Evolutionary conservation across 2,329 filamentous ascomycete species (phyloP).

Genomic region (Aspergillus sclerotialis): DNA sequence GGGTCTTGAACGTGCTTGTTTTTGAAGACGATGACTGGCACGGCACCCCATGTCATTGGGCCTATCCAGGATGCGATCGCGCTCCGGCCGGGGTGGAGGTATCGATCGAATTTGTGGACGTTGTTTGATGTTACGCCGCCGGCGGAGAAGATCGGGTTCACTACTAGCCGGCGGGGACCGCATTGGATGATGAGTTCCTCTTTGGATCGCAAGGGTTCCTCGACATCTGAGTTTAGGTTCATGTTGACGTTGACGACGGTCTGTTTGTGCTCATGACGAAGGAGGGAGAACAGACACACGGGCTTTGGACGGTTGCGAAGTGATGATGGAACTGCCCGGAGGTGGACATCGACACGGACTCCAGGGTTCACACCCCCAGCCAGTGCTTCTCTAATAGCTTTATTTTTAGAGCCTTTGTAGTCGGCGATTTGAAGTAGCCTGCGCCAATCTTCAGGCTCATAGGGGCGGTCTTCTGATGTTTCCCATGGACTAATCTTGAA

Average conservation of each 20-base stretch:
- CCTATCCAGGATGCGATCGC: constrained; percentile 85
- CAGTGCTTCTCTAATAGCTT: constrained; percentile 71
- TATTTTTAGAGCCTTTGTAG: constrained; percentile 75
- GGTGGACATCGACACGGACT: constrained; percentile 71
- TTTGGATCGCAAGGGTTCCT: constrained; percentile 78
- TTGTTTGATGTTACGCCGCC: constrained; percentile 89
- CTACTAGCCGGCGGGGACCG: constrained; percentile 74
- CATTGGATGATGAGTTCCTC: constrained; percentile 87
- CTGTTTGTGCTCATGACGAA: constrained; percentile 92
- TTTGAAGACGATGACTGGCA: constrained; percentile 85
- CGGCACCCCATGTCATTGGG: constrained; percentile 85
- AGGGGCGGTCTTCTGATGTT: constrained; percentile 73
- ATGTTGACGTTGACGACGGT: constrained; percentile 86
- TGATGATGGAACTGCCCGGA: constrained; percentile 53
- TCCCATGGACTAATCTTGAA: constrained; percentile 84
- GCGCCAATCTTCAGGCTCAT: constrained; percentile 86
- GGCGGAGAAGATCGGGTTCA: constrained; percentile 87
- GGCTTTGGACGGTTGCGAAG: constrained; percentile 52
- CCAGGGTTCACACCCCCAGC: constrained; percentile 82
- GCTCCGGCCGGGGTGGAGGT: constrained; percentile 81
- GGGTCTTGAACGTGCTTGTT: constrained; percentile 29
- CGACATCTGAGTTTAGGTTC: constrained; percentile 69
- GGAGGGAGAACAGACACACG: constrained; percentile 72
- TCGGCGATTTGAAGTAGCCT: constrained; percentile 81
- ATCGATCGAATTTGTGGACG: constrained; percentile 94